These are phyloP conservation scores for Colletotrichum navitas DNA, from an alignment of 2,329 filamentous ascomycete genomes.

Conservation along the genomic window DNA sequence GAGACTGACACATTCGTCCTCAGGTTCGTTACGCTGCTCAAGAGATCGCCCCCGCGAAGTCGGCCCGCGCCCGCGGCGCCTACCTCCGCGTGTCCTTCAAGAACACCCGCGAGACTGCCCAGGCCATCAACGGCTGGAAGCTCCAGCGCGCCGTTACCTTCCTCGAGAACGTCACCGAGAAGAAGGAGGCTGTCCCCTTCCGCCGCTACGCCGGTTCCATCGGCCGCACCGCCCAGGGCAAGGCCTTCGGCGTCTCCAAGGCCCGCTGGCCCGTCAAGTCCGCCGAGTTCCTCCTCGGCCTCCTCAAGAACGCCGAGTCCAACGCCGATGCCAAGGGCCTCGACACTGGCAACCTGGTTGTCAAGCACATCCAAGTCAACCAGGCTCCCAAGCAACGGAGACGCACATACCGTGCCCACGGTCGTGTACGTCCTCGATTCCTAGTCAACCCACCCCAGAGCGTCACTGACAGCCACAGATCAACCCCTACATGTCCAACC, in stretches of 20 bases:
- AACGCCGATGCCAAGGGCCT: conserved; percentile 98
- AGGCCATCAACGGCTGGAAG: conserved; percentile 99
- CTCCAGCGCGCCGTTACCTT: conserved; percentile 93
- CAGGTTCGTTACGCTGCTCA: conserved; percentile 97
- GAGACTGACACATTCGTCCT: conserved; percentile 42
- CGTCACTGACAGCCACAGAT: conserved; percentile 73
- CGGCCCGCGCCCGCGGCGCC: conserved; percentile 96
- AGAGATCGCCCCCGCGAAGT: conserved; percentile 89
- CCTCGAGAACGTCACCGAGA: conserved; percentile 97
- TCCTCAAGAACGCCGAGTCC: conserved; percentile 97
- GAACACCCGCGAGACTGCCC: conserved; percentile 99
- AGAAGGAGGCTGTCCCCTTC: conserved; percentile 98
- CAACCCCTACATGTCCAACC: conserved; percentile 99
- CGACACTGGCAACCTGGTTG: conserved; percentile 95
- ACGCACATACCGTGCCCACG: conserved; percentile 99
- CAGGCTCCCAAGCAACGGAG: conserved; percentile 99
- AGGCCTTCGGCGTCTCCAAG: conserved; percentile 97
- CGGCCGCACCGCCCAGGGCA: conserved; percentile 97
- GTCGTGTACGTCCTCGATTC: conserved; percentile 82
- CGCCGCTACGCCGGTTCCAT: conserved; percentile 96
- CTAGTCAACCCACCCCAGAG: neutral
- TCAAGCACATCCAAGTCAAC: conserved; percentile 99
- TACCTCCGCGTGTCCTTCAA: conserved; percentile 99
- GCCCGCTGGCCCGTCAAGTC: conserved; percentile 99
- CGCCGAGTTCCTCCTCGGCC: conserved; percentile 95